Percentiles rank a stretch among this genome's conserved stretches.
Evolutionary conservation across 1,139 yeast genomes (phyloP).

Genomic region (Candida sanyaensis): DNA sequence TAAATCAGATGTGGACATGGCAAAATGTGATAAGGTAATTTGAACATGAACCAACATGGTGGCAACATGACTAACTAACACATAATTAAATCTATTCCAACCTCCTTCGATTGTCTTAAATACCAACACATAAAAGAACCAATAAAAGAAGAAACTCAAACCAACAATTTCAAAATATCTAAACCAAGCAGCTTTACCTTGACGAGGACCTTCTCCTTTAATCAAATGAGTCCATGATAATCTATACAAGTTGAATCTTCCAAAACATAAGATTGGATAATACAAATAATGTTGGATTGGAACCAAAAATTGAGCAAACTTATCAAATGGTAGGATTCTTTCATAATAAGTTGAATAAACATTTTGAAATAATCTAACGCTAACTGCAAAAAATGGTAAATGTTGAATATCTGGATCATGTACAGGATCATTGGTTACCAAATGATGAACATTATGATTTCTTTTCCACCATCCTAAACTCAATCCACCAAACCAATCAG

Average conservation of each 20-base stretch:
- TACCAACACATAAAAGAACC: constrained; percentile 75
- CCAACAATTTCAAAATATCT: constrained; percentile 78
- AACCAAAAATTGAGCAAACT: constrained; percentile 56
- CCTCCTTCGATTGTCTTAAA: constrained; percentile 52
- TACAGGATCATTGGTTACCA: constrained; percentile 85
- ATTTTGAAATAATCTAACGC: constrained; percentile 64
- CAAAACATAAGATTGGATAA: constrained; percentile 79
- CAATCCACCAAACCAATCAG: constrained; percentile 83
- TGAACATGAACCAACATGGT: constrained; percentile 94
- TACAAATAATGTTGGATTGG: constrained; percentile 71
- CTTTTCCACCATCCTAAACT: constrained; percentile 96
- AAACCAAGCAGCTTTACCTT: constrained; percentile 85
- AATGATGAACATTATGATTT: constrained; percentile 88
- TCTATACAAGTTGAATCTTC: constrained; percentile 81
- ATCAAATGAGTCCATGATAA: constrained; percentile 78
- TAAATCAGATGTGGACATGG: constrained; percentile 87
- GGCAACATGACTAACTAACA: constrained; percentile 73
- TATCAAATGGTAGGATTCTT: constrained; percentile 64
- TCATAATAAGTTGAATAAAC: constrained; percentile 83
- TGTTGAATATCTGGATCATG: constrained; percentile 96
- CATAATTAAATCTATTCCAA: constrained; percentile 53
- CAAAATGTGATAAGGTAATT: constrained; percentile 86
- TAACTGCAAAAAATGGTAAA: constrained; percentile 86
- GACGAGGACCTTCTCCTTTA: constrained; percentile 72
- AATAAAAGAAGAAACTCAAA: constrained; percentile 63